Evolutionary conservation across 352 stramenopile species (phyloP), one percentile per base, ranked within the genome.

Genomic region (Pythium graminicola): DNA sequence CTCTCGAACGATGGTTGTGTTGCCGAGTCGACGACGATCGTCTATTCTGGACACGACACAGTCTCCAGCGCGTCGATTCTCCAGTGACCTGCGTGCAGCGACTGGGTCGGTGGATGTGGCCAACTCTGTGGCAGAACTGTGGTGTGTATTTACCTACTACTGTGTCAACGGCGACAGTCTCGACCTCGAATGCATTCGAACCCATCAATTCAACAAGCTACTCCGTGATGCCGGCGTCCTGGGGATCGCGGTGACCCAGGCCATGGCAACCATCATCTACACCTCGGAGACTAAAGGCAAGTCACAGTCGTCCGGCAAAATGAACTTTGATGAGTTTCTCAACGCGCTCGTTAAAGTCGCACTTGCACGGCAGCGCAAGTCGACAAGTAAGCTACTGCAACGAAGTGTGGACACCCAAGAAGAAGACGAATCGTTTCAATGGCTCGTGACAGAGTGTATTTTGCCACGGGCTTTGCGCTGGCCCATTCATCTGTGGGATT

Each of bases 91-190:
- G n/a, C n/a, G n/a, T n/a, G n/a, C n/a, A n/a, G n/a, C n/a, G n/a
- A n/a, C n/a, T n/a, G n/a, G n/a, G n/a, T n/a, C n/a, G n/a, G n/a
- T n/a, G n/a, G n/a, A n/a, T n/a, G n/a, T n/a, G n/a, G n/a, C n/a
- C n/a, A 79, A 73, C 26, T 62, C 72, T n/a, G 71, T 84, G 1
- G 69, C 86, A 57, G 66, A 84, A n/a, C 54, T 91, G 0, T 91
- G 81, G 81, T 63, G 67, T 35, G 77, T 91, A 22, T 91, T 89
- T 35, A 87, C 78, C 7, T 88, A 80, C 62, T 91, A 91, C 56
- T 91, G 81, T 32, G 72, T 88, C 13, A 81, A 83, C 28, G 81
- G 81, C 23, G 81, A 89, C 48, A 79, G 72, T 26, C 73, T 85
- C 28, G 76, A 91, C 33, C 52, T 91, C 3, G 76, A 87, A 36